These are phyloP conservation scores for Verbascum thapsus DNA, from an alignment of 257 asterid species.

Conservation along the genomic window DNA sequence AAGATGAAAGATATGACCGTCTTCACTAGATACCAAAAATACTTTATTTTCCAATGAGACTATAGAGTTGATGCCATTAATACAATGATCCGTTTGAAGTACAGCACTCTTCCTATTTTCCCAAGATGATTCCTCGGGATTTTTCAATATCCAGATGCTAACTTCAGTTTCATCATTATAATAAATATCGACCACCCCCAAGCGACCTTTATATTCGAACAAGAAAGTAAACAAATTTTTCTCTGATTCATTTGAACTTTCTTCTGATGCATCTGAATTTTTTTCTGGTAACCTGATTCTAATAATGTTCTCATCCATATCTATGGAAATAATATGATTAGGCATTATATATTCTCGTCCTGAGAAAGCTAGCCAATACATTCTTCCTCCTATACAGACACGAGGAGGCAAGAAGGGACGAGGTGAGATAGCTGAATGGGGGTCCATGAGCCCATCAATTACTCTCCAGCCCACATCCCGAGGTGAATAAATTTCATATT, in stretches of 20 bases:
- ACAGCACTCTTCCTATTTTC: background rate
- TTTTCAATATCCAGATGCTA: constrained; percentile 4
- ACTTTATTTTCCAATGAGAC: constrained; percentile 12
- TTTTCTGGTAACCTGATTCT: constrained; percentile 5
- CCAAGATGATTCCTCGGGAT: constrained; percentile 10
- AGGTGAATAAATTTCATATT: constrained; percentile 13
- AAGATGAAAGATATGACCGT: background rate
- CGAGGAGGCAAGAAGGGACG: constrained; percentile 15
- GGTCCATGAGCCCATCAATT: background rate
- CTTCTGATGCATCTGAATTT: too few species aligned
- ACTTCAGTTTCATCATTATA: constrained; percentile 8
- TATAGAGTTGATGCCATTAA: constrained; percentile 16
- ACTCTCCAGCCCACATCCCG: constrained; percentile 4
- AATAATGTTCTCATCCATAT: constrained; percentile 12
- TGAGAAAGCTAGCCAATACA: constrained; percentile 29
- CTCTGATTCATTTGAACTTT: too few species aligned
- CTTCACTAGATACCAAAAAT: background rate
- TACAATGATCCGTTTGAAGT: background rate
- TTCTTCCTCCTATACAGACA: constrained; percentile 24
- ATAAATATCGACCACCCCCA: constrained; percentile 6
- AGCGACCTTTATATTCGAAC: constrained; percentile 4
- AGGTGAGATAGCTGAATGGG: constrained; percentile 15
- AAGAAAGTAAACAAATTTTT: constrained; percentile 15
- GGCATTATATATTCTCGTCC: background rate
- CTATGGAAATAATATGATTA: constrained; percentile 17